Evolutionary conservation across 208 protist species (phyloP), one percentile per base, ranked within the genome.

Genomic region (Leishmania aethiopica): DNA sequence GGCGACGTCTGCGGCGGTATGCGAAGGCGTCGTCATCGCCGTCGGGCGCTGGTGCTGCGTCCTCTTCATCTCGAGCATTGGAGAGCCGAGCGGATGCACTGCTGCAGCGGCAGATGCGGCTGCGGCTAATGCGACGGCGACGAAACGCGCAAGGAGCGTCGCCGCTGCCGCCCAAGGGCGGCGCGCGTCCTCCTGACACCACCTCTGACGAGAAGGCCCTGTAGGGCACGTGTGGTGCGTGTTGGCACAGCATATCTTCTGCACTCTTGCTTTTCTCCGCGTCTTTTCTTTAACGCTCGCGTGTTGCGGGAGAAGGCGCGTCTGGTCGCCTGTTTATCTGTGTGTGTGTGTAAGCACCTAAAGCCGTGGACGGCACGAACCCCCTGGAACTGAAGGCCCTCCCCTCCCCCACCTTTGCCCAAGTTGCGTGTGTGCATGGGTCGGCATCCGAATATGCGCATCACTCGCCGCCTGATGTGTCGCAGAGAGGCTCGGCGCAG

Each of bases 91-190:
- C 67, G 7, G 70, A 62, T 51, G 77, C 71, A 40, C 62, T 81
- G 70, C 70, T 80, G n/a, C 84, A 62, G 70, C 84, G 84, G n/a
- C 84, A 77, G 59, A 42, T 72, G 75, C 79, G 84, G n/a, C 79
- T 74, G n/a, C 72, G 78, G 19, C 71, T 25, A 19, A 72, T 25
- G 40, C 67, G 40, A 19, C 67, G 67, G 25, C 67, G 67, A n/a
- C 67, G 42, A 70, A 17, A 51, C 49, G 66, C 55, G 66, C 42
- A 53, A 53, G 25, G 28, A 32, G 11, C 53, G 35, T 64, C 17
- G 0, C 49, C 67, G 40, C 25, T n/a, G 40, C 67, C 19, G 22
- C 67, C 67, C 67, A 37, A 72, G 67, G 67, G n/a, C 37, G 37
- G 37, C 11, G 67, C 67, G 32, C 67, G 37, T 6, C 67, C 67